Evolutionary conservation across 352 stramenopile genomes (phyloP).

Genomic region (Salisapilia sapeloensis): DNA sequence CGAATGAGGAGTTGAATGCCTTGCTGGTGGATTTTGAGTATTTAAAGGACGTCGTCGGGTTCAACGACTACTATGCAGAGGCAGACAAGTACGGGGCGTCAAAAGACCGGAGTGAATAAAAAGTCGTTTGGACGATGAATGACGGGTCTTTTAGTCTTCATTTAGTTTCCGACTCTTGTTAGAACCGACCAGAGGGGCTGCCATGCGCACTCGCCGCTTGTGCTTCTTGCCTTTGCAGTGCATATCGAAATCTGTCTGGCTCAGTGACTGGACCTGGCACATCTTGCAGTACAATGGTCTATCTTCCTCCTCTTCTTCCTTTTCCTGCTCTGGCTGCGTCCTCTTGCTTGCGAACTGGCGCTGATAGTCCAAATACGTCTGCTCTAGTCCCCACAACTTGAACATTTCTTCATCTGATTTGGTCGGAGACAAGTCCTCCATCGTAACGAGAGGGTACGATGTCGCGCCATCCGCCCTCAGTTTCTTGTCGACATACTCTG

Average conservation of each 20-base stretch:
- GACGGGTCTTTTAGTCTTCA: too few species aligned
- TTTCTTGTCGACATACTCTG: conserved; percentile 10
- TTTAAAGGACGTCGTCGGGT: conserved; percentile 87
- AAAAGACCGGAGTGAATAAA: background rate
- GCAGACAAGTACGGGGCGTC: conserved; percentile 16
- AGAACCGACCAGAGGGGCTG: too few species aligned
- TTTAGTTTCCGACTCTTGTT: too few species aligned
- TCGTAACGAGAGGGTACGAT: conserved; percentile 21
- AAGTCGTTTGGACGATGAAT: too few species aligned
- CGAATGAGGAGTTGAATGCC: conserved; percentile 40
- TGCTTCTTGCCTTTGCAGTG: conserved; percentile 71
- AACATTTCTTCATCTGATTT: conserved; percentile 61
- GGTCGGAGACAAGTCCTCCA: conserved; percentile 35
- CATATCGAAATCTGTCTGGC: conserved; percentile 51
- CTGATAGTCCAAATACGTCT: conserved; percentile 38
- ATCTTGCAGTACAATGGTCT: conserved; percentile 40
- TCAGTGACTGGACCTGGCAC: conserved; percentile 55
- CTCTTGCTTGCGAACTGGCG: conserved; percentile 24
- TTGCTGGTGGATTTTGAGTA: conserved; percentile 82
- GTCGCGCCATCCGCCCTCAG: conserved; percentile 1
- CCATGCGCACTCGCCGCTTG: too few species aligned
- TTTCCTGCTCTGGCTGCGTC: conserved; percentile 7
- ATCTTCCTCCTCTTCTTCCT: conserved; percentile 2
- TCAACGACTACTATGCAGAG: conserved; percentile 83
- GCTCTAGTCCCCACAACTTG: conserved; percentile 38